Percentiles rank a stretch among this genome's conserved stretches.
Evolutionary conservation across 2,329 filamentous ascomycete genomes (phyloP).

Genomic region (Lithohypha guttulata): DNA sequence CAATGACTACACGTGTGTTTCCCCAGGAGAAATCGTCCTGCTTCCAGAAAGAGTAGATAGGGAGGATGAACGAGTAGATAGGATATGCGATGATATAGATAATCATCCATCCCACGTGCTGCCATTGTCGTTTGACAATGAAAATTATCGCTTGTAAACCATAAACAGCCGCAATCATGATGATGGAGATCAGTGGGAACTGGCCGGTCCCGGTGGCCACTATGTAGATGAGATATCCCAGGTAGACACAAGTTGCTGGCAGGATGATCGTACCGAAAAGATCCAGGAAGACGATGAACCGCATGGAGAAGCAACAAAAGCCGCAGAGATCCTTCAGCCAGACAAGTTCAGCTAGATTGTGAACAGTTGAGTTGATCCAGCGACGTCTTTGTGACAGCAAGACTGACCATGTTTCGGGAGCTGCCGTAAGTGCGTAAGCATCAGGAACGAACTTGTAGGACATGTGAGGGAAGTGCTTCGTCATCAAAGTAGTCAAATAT

Average conservation of each 20-base stretch:
- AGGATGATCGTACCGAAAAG: conserved; percentile 85
- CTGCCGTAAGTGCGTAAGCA: conserved; percentile 85
- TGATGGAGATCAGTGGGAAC: conserved; percentile 74
- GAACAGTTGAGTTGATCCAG: conserved; percentile 98
- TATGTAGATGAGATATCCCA: conserved; percentile 76
- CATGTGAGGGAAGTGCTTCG: conserved; percentile 91
- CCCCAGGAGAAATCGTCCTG: conserved; percentile 99
- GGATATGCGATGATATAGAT: conserved; percentile 96
- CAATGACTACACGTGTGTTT: conserved; percentile 94
- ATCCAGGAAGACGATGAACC: conserved; percentile 91
- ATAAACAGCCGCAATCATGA: conserved; percentile 79
- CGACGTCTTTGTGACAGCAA: conserved; percentile 93
- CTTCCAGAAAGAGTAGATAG: conserved; percentile 98
- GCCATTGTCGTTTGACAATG: conserved; percentile 93
- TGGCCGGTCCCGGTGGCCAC: conserved; percentile 59
- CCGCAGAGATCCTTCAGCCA: conserved; percentile 89
- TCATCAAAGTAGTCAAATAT: conserved; percentile 95
- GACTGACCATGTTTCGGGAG: conserved; percentile 87
- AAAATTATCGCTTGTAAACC: conserved; percentile 94
- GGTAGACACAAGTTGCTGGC: conserved; percentile 75
- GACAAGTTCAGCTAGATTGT: conserved; percentile 87
- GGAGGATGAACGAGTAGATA: conserved; percentile 81
- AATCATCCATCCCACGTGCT: conserved; percentile 98
- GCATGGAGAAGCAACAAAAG: conserved; percentile 98
- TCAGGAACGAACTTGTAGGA: conserved; percentile 92